A percentile compares a stretch with the other conserved stretches of the same genome.
phyloP scores from a whole-genome alignment of 139 green algal genomes.

The Coelastrella sp. region DNA sequence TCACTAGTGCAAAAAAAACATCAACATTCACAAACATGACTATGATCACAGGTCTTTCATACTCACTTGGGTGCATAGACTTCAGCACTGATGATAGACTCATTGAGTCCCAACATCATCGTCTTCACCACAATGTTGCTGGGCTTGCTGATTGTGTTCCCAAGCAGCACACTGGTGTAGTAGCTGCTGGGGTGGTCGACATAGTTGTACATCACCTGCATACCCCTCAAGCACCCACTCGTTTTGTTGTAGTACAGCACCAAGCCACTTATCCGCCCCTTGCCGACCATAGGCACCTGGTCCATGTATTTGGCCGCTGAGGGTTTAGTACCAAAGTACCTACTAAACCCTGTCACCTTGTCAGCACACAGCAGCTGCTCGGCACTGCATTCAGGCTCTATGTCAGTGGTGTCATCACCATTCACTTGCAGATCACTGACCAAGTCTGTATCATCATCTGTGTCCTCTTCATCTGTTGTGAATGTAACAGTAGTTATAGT shows the following conservation, averaged over 20 bases:
- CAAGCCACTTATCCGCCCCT: conserved; percentile 12
- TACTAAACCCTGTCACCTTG: neutral
- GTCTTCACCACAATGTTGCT: neutral
- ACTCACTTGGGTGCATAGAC: conserved; percentile 22
- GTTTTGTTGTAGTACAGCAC: conserved; percentile 40
- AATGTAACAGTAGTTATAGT: neutral
- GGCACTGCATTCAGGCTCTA: neutral
- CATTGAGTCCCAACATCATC: neutral
- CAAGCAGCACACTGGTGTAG: conserved; percentile 20
- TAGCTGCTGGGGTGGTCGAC: neutral
- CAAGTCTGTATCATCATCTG: neutral
- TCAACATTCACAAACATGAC: too few relatives aligned
- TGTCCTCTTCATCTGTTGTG: neutral
- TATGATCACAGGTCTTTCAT: too few relatives aligned
- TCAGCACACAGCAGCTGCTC: neutral
- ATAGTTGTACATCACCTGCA: conserved; percentile 38
- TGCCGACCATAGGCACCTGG: conserved; percentile 9
- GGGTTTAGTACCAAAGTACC: neutral
- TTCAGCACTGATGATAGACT: neutral
- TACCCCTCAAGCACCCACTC: conserved; percentile 20
- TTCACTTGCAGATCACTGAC: neutral
- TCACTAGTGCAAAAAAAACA: too few relatives aligned
- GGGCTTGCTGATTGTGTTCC: neutral
- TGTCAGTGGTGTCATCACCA: neutral
- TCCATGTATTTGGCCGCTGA: neutral